Evolutionary conservation across 352 stramenopile species (phyloP).

Genomic region (Phytophthora pistaciae): DNA sequence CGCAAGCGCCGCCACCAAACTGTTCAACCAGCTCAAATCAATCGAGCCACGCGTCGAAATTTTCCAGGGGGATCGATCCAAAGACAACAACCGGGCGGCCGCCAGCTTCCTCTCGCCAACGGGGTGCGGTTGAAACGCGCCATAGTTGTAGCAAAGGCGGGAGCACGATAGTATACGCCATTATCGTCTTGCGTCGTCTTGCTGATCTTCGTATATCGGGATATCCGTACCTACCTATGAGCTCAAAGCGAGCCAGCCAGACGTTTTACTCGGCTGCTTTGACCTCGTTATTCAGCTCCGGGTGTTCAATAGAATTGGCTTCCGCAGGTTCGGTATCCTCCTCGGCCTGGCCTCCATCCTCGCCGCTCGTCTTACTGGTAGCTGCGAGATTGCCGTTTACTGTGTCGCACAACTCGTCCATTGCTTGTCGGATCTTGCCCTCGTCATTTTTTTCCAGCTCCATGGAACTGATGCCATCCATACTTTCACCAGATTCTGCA

Average conservation of each 20-base stretch:
- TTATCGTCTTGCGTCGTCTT: no score
- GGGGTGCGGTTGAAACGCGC: no score
- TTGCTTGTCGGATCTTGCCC: neutral
- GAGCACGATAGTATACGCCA: no score
- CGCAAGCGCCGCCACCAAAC: no score
- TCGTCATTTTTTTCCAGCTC: neutral
- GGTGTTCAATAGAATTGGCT: neutral
- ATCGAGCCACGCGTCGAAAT: no score
- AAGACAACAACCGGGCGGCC: no score
- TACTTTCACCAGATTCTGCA: neutral
- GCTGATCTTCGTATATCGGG: neutral
- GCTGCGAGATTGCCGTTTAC: neutral
- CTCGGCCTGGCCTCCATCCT: neutral
- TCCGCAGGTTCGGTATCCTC: neutral
- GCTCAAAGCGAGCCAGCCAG: no score
- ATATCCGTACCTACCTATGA: neutral
- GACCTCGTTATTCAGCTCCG: conserved; percentile 1
- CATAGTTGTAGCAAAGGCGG: no score
- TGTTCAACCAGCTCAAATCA: no score
- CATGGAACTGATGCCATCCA: neutral
- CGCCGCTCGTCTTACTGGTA: neutral
- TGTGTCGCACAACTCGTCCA: neutral
- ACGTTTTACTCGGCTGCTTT: neutral
- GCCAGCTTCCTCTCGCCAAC: no score
- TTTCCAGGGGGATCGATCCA: no score